Conservation (phyloP, 1,284 basidiomycete genomes). For the Megacollybia platyphylla region DNA sequence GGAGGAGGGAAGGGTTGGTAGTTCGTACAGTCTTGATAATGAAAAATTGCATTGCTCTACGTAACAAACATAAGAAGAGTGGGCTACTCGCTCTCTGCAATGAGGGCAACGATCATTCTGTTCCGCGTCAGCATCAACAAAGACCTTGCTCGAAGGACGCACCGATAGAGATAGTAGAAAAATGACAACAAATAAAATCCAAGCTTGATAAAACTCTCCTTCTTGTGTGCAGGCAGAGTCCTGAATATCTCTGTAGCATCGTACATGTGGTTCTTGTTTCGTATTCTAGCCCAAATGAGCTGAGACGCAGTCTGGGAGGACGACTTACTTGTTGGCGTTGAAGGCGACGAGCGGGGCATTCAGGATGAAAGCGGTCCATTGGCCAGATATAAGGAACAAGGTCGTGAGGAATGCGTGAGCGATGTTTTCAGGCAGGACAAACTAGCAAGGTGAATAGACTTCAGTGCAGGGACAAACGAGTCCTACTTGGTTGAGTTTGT, state of each 20-base stretch:
- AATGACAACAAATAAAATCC: slow-evolving; percentile 91
- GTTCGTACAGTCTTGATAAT: slow-evolving; percentile 42
- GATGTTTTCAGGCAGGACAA: slow-evolving; percentile 93
- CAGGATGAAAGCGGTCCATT: slow-evolving; percentile 90
- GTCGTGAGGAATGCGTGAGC: slow-evolving; percentile 86
- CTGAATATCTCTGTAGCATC: slow-evolving; percentile 99
- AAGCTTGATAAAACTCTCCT: slow-evolving; percentile 93
- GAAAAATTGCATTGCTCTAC: neutral
- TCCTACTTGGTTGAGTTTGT: slow-evolving; percentile 93
- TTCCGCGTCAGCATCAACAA: slow-evolving; percentile 1
- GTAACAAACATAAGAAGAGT: neutral
- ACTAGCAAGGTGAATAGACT: slow-evolving; percentile 36
- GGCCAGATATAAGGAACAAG: slow-evolving; percentile 86
- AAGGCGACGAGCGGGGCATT: slow-evolving; percentile 86
- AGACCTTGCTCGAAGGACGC: slow-evolving; percentile 18
- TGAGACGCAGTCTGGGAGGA: slow-evolving; percentile 2
- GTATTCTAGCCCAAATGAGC: slow-evolving; percentile 46
- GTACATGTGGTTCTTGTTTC: slow-evolving; percentile 94
- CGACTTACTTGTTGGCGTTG: slow-evolving; percentile 83
- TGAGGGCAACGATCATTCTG: slow-evolving; percentile 82
- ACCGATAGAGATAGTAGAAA: slow-evolving; percentile 97
- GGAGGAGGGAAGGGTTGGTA: slow-evolving; percentile 61
- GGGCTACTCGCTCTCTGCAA: slow-evolving; percentile 60
- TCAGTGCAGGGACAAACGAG: neutral
- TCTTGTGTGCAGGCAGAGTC: slow-evolving; percentile 89